Percentiles rank a stretch among this genome's conserved stretches.
phyloP scores from a whole-genome alignment of 768 basidiomycete species.

The Asterophora parasitica region DNA sequence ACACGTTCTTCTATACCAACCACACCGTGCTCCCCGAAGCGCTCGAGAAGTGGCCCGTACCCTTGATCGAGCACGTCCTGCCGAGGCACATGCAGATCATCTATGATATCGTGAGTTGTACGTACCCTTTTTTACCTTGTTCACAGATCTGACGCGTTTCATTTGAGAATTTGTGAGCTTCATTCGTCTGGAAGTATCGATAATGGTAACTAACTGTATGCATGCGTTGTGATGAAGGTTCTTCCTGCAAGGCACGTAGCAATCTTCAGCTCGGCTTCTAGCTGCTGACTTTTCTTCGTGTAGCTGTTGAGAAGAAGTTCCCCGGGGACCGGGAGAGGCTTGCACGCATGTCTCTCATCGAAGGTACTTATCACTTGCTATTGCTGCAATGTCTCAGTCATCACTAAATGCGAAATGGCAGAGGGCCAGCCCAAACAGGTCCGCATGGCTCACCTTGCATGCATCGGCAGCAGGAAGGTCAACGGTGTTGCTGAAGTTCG shows the following conservation, averaged over 20 bases:
- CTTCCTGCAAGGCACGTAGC: conserved; percentile 62
- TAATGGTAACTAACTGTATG: neutral
- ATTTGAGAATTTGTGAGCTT: conserved; percentile 45
- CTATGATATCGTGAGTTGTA: conserved; percentile 69
- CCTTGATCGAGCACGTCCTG: conserved; percentile 78
- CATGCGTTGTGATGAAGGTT: conserved; percentile 27
- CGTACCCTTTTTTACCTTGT: neutral
- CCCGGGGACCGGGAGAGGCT: conserved; percentile 82
- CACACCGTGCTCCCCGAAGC: conserved; percentile 91
- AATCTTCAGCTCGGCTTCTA: neutral
- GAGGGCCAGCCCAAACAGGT: conserved; percentile 86
- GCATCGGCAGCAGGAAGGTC: conserved; percentile 81
- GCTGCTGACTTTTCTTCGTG: neutral
- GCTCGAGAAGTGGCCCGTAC: conserved; percentile 89
- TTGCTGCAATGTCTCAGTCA: neutral
- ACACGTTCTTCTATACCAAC: conserved; percentile 95
- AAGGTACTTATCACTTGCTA: conserved; percentile 43
- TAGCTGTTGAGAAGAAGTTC: conserved; percentile 85
- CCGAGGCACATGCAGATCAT: conserved; percentile 92
- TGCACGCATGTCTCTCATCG: conserved; percentile 86
- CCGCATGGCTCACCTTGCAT: conserved; percentile 89
- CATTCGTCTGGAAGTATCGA: neutral
- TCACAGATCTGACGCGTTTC: neutral
- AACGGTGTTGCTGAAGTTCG: conserved; percentile 92
- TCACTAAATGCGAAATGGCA: conserved; percentile 21